Evolutionary conservation across 2,329 filamentous ascomycete species (phyloP), one percentile per base, ranked within the genome.

Genomic region (Paramyrothecium roridum): DNA sequence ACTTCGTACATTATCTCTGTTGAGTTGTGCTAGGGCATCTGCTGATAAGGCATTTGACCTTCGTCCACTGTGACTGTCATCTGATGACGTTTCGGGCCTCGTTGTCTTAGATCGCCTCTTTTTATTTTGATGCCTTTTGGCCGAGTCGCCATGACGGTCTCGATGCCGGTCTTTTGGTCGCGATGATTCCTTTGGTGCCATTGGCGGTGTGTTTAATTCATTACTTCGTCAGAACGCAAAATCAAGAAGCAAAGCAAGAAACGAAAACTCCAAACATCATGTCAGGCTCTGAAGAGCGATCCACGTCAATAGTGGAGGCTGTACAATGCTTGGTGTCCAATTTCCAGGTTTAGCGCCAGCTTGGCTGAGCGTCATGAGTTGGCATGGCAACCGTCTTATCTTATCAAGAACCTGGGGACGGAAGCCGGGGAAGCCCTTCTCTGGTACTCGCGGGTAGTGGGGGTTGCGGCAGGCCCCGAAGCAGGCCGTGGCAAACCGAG

Each of bases 11-110:
- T 90, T 87, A 53, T 82, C 73, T 51, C 83, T 78, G 62, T 91
- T 81, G 49, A 93, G 71, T 64, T 85, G 83, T 13, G 86, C 86
- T 50, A 93, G 71, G 6, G 87, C 85, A 62, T 84, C 82, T 3
- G 73, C 67, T 4, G 78, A 80, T 23, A 80, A 66, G 6, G 67
- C 57, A 20, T 65, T 63, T 2, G 67, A 63, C n/a, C 57, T 59
- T 50, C 61, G 57, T 21, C 65, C 67, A 19, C 52, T 61, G 48
- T 61, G 57, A n/a, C 63, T 69, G 4, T 71, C 72, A 22, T 76
- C 73, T 0, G 70, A 65, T 7, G 64, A 65, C 2, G 73, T 67
- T 3, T 59, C 63, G 3, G 70, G 62, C n/a, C 70, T 65, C 47
- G 63, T 65, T 17, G 71, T 56, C 16, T 67, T 63, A 8, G 73